Base-by-base conservation (phyloP, 2,329 filamentous ascomycete species). In the Ophiocordyceps camponoti-saundersi region DNA sequence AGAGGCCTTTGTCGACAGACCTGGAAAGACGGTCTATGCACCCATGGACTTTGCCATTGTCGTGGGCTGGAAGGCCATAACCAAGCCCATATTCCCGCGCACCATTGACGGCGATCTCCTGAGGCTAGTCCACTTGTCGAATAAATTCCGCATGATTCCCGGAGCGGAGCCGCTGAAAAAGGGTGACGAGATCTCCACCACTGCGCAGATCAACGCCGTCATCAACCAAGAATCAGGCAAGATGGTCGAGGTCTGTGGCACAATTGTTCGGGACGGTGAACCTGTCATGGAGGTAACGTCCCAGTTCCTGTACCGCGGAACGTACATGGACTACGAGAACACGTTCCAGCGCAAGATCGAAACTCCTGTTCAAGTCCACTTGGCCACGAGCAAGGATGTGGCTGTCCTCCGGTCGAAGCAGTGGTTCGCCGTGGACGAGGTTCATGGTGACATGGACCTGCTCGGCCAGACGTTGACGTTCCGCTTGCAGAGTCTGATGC, bases 181-280 rank as follows among this genome's bases (percentile, higher is more conserved):
- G 69, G 92, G 88, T 29, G 92, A 98, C 61, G 79, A 89, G 51
- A 77, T 98, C 20, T 81, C 87, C 51, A 96, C 92, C 3, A 94
- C 86, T 47, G 92, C 92, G 42, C 88, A 93, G 63, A 85, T 98
- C 69, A 96, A 98, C 57, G 88, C 92, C 16, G 88, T 98, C 57
- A 83, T 98, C 70, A 98, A 96, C 69, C 89, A 98, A 64, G 88
- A 95, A 15, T 88, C 92, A 50, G 92, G 92, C 44, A 98, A 98
- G 74, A 95, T 98, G 89, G 93, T 98, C 18, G 93, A 98, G 66
- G 90, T 98, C n/a, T 95, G 89, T 58, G 92, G 92, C 51, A 98
- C 92, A 6, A 95, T 98, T 57, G 82, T 77, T 47, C 83, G 92
- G 42, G 79, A 89, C 47, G 83, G 83, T 23, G 66, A 85, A 62